phyloP scores from a whole-genome alignment of 192 early-diverging fungal species.

The Funneliformis mosseae region DNA sequence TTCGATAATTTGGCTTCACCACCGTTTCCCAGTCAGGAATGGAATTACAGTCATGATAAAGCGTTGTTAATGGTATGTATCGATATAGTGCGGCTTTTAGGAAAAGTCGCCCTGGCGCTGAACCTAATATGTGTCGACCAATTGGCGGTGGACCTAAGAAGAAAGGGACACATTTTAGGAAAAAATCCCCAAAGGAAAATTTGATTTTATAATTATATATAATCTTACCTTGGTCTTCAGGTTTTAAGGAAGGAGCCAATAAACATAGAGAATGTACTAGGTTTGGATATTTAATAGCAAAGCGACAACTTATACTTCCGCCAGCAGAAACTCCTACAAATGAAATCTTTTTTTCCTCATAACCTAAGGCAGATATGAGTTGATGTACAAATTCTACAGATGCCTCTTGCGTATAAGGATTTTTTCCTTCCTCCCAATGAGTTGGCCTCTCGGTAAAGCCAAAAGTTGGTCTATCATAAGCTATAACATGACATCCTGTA shows the following conservation, averaged over 20 bases:
- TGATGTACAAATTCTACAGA: neutral
- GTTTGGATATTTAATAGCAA: slow-evolving; percentile 14
- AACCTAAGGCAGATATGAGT: neutral
- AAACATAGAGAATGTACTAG: slow-evolving; percentile 1
- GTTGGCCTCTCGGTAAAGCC: slow-evolving; percentile 30
- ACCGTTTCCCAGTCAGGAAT: slow-evolving; percentile 25
- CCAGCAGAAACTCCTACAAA: slow-evolving; percentile 9
- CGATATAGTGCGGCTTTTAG: neutral
- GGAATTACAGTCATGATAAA: slow-evolving; percentile 12
- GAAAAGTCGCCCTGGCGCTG: neutral
- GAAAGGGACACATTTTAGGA: neutral
- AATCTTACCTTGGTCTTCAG: slow-evolving; percentile 25
- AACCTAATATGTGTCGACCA: slow-evolving; percentile 16
- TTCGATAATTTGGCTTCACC: slow-evolving; percentile 14
- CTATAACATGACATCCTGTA: slow-evolving; percentile 27
- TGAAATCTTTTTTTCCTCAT: neutral
- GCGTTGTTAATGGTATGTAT: slow-evolving; percentile 3
- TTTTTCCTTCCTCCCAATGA: slow-evolving; percentile 17
- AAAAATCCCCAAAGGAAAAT: too few relatives aligned
- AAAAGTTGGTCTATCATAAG: slow-evolving; percentile 27
- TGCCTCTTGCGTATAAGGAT: slow-evolving; percentile 24
- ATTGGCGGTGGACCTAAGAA: slow-evolving; percentile 23
- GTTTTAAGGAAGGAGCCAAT: slow-evolving; percentile 7
- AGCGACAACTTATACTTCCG: neutral
- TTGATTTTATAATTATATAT: too few relatives aligned